Conservation (phyloP, 2,329 filamentous ascomycete species). For the Xylariaceae sp. region DNA sequence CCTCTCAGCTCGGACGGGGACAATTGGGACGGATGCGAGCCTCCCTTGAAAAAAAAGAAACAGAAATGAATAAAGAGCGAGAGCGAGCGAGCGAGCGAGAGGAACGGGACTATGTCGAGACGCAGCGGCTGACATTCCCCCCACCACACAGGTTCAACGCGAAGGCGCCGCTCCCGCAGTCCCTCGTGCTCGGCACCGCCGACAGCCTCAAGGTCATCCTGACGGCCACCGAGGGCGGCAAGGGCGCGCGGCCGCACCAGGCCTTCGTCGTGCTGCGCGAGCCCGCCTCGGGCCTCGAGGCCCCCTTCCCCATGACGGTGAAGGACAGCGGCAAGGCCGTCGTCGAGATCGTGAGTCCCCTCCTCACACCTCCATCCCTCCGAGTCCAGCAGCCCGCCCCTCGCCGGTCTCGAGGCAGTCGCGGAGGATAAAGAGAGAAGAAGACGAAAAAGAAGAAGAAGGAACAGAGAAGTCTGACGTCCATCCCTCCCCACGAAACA, state of each 20-base stretch:
- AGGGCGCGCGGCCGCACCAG: slow-evolving; percentile 82
- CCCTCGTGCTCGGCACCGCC: slow-evolving; percentile 55
- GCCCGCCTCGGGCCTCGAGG: slow-evolving; percentile 66
- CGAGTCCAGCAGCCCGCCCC: neutral
- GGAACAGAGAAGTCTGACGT: slow-evolving; percentile 18
- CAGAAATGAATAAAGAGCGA: too few species aligned
- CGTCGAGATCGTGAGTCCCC: slow-evolving; percentile 66
- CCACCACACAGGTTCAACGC: slow-evolving; percentile 45
- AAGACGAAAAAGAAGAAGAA: neutral
- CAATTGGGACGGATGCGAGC: too few species aligned
- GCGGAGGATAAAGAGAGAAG: too few species aligned
- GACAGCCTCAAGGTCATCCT: slow-evolving; percentile 77
- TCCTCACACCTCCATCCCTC: slow-evolving; percentile 4
- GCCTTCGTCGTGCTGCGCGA: slow-evolving; percentile 83
- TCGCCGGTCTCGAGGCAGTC: too few species aligned
- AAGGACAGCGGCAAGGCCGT: slow-evolving; percentile 85
- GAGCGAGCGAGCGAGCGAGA: neutral
- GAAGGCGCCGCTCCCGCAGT: slow-evolving; percentile 52
- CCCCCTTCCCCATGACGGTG: slow-evolving; percentile 74
- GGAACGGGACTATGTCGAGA: neutral
- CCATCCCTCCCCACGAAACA: slow-evolving; percentile 7
- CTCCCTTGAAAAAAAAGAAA: too few species aligned
- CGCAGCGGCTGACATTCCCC: slow-evolving; percentile 4
- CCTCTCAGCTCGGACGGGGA: too few species aligned
- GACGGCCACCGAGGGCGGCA: slow-evolving; percentile 71